A percentile compares a stretch with the other conserved stretches of the same genome.
Conservation (phyloP, 2,329 filamentous ascomycete genomes). For the Pyricularia sp. region DNA sequence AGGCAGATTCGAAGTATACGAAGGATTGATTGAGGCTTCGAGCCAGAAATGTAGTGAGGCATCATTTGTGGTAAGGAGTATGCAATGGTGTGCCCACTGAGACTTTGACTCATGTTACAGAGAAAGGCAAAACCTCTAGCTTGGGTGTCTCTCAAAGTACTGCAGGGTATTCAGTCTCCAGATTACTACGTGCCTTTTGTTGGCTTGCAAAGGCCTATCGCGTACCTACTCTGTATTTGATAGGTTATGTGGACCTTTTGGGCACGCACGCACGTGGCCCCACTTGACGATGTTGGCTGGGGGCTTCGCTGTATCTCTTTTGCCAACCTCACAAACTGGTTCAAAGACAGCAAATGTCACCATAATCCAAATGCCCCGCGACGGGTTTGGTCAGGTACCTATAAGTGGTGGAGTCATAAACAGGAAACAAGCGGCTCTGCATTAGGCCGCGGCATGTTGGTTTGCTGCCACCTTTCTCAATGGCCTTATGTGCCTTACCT, state of each 20-base stretch:
- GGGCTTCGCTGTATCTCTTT: background rate
- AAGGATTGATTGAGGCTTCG: background rate
- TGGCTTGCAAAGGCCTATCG: background rate
- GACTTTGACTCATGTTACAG: background rate
- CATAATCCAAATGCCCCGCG: background rate
- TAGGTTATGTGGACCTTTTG: background rate
- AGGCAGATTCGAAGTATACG: background rate
- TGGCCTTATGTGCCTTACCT: background rate
- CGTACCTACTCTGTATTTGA: background rate
- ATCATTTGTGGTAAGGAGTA: background rate
- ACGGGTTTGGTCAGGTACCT: background rate
- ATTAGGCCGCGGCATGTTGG: background rate
- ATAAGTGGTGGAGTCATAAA: background rate
- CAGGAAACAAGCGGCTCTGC: background rate
- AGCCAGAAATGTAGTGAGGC: background rate
- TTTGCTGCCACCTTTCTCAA: background rate
- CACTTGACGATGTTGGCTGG: background rate
- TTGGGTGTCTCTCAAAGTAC: background rate
- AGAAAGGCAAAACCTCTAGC: background rate
- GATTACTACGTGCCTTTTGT: background rate
- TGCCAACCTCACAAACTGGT: background rate
- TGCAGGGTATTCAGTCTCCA: background rate
- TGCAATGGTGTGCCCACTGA: background rate
- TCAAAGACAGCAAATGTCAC: background rate
- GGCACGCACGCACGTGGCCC: background rate